Evolutionary conservation across 257 asterid species (phyloP).

Genomic region (Plantago ovata): DNA sequence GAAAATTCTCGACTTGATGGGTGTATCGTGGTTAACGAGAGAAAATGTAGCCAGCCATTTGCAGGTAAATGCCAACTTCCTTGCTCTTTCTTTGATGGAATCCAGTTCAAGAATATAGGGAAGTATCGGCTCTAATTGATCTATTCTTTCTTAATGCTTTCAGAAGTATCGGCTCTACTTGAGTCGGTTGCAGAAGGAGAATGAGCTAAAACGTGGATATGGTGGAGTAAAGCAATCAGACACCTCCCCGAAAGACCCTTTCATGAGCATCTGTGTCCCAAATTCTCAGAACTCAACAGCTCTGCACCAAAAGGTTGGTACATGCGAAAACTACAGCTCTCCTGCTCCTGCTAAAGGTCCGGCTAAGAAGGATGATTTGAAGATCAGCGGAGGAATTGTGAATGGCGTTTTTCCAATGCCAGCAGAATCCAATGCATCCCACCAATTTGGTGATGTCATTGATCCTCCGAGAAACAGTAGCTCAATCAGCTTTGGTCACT

Average conservation of each 20-base stretch:
- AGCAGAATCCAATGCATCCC: conserved; percentile 26
- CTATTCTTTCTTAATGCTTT: conserved; percentile 22
- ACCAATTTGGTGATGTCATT: conserved; percentile 18
- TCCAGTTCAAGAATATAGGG: background rate
- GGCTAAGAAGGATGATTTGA: conserved; percentile 29
- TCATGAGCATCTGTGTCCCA: conserved; percentile 30
- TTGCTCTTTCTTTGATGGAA: background rate
- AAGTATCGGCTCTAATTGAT: conserved; percentile 1
- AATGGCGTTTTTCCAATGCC: conserved; percentile 33
- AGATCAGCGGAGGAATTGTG: conserved; percentile 26
- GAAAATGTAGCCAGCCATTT: conserved; percentile 81
- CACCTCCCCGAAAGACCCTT: conserved; percentile 32
- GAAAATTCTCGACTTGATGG: conserved; percentile 76
- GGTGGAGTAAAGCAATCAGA: conserved; percentile 40
- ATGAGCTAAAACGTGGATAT: conserved; percentile 42
- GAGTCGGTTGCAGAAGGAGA: conserved; percentile 68
- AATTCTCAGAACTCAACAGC: conserved; percentile 17
- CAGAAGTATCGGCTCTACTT: conserved; percentile 93
- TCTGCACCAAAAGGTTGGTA: conserved; percentile 21
- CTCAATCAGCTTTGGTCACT: conserved; percentile 25
- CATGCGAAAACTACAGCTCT: conserved; percentile 27
- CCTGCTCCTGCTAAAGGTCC: conserved; percentile 15
- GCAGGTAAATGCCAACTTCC: conserved; percentile 39
- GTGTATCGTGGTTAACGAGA: conserved; percentile 63
- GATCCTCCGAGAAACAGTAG: conserved; percentile 36